Conservation (phyloP, 345 rosid species). For the Murraya koenigii region DNA sequence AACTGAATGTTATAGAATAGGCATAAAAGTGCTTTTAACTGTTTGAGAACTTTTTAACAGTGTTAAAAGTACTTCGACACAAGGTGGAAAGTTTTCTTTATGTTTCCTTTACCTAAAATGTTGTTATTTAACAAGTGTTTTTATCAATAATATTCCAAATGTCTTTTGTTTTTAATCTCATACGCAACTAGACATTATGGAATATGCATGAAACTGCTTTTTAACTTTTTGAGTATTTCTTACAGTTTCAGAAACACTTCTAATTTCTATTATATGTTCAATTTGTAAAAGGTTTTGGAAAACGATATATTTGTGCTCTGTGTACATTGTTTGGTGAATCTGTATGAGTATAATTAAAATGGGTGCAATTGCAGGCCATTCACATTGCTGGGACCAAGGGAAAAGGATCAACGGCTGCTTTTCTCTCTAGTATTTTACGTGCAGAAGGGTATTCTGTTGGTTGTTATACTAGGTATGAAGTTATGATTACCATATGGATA, state of each 20-base stretch:
- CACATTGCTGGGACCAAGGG: conserved; percentile 97
- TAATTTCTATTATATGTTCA: neutral
- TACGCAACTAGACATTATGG: neutral
- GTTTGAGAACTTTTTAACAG: neutral
- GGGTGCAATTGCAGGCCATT: conserved; percentile 41
- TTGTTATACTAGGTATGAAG: conserved; percentile 70
- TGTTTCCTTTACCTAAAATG: neutral
- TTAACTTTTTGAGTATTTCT: neutral
- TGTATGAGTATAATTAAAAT: neutral
- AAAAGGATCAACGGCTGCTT: conserved; percentile 91
- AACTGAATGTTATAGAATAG: too few species aligned
- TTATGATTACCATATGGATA: neutral
- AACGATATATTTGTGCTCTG: neutral
- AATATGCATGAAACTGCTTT: neutral
- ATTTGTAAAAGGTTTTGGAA: neutral
- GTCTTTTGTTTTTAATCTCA: neutral
- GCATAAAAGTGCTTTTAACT: too few species aligned
- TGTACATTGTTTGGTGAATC: neutral
- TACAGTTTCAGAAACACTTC: neutral
- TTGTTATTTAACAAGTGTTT: neutral
- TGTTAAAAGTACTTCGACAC: neutral
- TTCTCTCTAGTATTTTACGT: conserved; percentile 67
- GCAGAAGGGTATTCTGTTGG: conserved; percentile 78
- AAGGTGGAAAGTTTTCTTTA: too few species aligned
- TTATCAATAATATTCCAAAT: neutral